A percentile compares a stretch with the other conserved stretches of the same genome.
Conservation (phyloP, 2,329 filamentous ascomycete genomes). For the Fusarium oligoseptatum region DNA sequence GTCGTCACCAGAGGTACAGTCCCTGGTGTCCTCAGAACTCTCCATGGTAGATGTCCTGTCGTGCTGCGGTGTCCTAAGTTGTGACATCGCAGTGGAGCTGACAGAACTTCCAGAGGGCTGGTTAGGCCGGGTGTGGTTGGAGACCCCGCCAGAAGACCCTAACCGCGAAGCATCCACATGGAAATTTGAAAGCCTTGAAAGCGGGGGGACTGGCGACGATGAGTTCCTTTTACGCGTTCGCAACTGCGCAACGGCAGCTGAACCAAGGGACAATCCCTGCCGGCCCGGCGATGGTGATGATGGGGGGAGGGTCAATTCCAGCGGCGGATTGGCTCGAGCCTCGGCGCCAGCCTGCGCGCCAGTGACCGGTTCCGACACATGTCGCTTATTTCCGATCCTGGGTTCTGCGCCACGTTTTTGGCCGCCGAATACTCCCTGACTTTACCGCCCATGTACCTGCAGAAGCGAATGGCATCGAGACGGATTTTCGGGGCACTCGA, state of each 20-base stretch:
- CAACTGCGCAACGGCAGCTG: constrained; percentile 44
- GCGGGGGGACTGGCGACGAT: constrained; percentile 69
- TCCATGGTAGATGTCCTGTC: constrained; percentile 70
- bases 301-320: constrained; percentile 43
- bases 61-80: constrained; percentile 50
- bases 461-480: constrained; percentile 72
- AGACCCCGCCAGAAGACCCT: constrained; percentile 57
- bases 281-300: constrained; percentile 34
- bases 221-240: constrained; percentile 58
- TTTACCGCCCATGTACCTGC: constrained; percentile 69
- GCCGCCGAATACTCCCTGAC: constrained; percentile 67
- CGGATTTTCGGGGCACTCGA: constrained; percentile 64
- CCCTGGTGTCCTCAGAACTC: constrained; percentile 76
- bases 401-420: constrained; percentile 65
- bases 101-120: constrained; percentile 60
- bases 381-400: constrained; percentile 60
- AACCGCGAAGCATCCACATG: constrained; percentile 66
- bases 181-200: constrained; percentile 67
- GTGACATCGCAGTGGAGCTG: constrained; percentile 59
- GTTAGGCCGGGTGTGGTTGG: constrained; percentile 54
- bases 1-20: constrained; percentile 77
- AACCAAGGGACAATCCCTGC: constrained; percentile 44
- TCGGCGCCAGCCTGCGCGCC: constrained; percentile 49
- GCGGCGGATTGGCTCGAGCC: constrained; percentile 44
- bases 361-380: constrained; percentile 66